Evolutionary conservation across 768 basidiomycete genomes (phyloP).

Genomic region (Lentinula raphanica): DNA sequence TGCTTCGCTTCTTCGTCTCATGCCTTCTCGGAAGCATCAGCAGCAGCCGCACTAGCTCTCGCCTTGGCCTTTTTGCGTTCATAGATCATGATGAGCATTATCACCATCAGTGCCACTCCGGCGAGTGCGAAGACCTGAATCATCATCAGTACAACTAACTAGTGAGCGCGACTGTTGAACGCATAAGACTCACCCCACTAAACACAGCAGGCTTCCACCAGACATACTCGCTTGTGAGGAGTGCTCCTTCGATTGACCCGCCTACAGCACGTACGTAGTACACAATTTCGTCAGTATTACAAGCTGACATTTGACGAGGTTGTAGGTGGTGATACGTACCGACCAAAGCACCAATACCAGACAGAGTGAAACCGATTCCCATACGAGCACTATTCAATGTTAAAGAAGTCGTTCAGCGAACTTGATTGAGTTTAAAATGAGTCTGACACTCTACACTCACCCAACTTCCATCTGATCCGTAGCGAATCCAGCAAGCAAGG

Average conservation of each 20-base stretch:
- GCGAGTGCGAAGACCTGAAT: background rate
- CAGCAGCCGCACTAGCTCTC: background rate
- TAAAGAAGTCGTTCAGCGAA: background rate
- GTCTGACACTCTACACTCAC: conserved; percentile 18
- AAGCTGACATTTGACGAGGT: background rate
- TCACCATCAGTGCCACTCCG: background rate
- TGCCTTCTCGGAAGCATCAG: background rate
- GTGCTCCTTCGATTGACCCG: conserved; percentile 33
- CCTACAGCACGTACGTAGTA: too few species aligned
- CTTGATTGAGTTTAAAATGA: too few species aligned
- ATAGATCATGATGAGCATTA: background rate
- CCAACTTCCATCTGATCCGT: conserved; percentile 29
- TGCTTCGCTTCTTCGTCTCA: too few species aligned
- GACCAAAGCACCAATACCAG: conserved; percentile 22
- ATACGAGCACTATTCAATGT: conserved; percentile 17
- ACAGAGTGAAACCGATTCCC: conserved; percentile 25
- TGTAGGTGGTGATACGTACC: conserved; percentile 11
- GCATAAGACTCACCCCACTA: conserved; percentile 19
- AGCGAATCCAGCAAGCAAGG: conserved; percentile 27
- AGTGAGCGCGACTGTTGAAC: too few species aligned
- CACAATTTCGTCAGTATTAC: background rate
- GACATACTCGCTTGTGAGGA: conserved; percentile 25
- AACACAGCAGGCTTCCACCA: conserved; percentile 39
- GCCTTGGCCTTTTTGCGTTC: background rate
- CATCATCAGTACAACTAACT: too few species aligned